These are phyloP conservation scores for Plectranthus barbatus DNA, from an alignment of 257 asterid species.

Conservation along the genomic window DNA sequence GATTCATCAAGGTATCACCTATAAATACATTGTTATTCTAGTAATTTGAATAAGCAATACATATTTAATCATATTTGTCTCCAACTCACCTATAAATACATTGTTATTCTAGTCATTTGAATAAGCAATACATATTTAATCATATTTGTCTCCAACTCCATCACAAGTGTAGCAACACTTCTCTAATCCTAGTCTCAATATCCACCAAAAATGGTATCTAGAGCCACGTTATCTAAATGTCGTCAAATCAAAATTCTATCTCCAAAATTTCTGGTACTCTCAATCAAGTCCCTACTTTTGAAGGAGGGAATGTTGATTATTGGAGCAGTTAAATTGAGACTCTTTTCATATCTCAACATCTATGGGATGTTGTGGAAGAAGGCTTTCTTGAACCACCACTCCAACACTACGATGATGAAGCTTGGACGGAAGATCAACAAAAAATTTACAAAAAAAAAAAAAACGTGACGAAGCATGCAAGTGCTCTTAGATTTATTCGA, in stretches of 20 bases:
- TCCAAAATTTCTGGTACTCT: not conserved
- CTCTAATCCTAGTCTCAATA: not conserved
- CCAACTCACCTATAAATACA: too few relatives aligned
- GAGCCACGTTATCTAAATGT: not conserved
- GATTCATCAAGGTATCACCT: too few relatives aligned
- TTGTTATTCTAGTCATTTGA: too few relatives aligned
- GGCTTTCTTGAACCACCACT: not conserved
- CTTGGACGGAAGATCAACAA: not conserved
- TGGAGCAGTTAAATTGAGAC: conserved; percentile 4
- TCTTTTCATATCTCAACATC: not conserved
- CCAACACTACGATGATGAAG: not conserved
- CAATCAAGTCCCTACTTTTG: not conserved
- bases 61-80: not conserved
- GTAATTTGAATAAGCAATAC: too few relatives aligned
- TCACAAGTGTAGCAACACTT: not conserved
- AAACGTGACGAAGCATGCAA: not conserved
- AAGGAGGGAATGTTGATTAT: not conserved
- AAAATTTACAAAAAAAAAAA: not conserved
- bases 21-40: too few relatives aligned
- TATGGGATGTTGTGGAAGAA: not conserved
- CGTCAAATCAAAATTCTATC: not conserved
- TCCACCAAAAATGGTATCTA: not conserved
- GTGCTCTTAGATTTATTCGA: not conserved
- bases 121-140: too few relatives aligned
- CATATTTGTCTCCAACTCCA: not conserved